phyloP scores from a whole-genome alignment of 148 eudicot genomes.

The Rhododendron griersonianum region DNA sequence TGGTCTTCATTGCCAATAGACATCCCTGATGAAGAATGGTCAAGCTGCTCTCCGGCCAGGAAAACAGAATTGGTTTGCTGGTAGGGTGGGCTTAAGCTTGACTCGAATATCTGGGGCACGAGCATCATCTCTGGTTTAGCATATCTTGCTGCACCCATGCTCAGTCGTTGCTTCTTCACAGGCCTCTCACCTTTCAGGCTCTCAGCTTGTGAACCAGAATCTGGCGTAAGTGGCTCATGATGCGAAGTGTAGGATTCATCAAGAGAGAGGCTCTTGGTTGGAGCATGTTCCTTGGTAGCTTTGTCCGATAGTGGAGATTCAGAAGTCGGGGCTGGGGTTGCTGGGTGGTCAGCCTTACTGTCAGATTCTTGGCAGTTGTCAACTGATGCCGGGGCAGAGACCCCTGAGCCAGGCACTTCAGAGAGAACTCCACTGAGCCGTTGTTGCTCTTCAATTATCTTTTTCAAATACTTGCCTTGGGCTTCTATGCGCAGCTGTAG shows the following conservation, averaged over 20 bases:
- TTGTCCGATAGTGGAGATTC: slow-evolving; percentile 33
- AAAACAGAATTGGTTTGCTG: slow-evolving; percentile 31
- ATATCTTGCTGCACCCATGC: slow-evolving; percentile 11
- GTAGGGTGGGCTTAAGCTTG: slow-evolving; percentile 37
- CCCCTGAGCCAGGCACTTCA: slow-evolving; percentile 37
- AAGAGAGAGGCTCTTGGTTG: slow-evolving; percentile 28
- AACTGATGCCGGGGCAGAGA: slow-evolving; percentile 12
- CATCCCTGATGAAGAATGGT: slow-evolving; percentile 30
- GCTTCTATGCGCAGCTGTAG: slow-evolving; percentile 68
- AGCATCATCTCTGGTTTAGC: slow-evolving; percentile 26
- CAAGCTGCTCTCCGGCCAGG: slow-evolving; percentile 27
- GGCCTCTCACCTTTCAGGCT: slow-evolving; percentile 32
- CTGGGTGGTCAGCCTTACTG: slow-evolving; percentile 43
- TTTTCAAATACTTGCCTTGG: slow-evolving; percentile 56
- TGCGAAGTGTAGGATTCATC: slow-evolving; percentile 40
- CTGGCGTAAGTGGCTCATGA: slow-evolving; percentile 51
- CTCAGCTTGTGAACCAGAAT: slow-evolving; percentile 31
- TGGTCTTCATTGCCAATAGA: slow-evolving; percentile 22
- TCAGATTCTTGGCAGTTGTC: slow-evolving; percentile 31
- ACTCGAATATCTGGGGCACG: slow-evolving; percentile 41
- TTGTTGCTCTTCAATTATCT: slow-evolving; percentile 64
- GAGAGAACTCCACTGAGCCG: slow-evolving; percentile 42
- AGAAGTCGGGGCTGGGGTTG: slow-evolving; percentile 50
- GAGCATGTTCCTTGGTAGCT: slow-evolving; percentile 19
- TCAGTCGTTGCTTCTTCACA: slow-evolving; percentile 34